These are phyloP conservation scores for Colletotrichum ledebouriae DNA, from an alignment of 2,329 filamentous ascomycete species.

Conservation along the genomic window DNA sequence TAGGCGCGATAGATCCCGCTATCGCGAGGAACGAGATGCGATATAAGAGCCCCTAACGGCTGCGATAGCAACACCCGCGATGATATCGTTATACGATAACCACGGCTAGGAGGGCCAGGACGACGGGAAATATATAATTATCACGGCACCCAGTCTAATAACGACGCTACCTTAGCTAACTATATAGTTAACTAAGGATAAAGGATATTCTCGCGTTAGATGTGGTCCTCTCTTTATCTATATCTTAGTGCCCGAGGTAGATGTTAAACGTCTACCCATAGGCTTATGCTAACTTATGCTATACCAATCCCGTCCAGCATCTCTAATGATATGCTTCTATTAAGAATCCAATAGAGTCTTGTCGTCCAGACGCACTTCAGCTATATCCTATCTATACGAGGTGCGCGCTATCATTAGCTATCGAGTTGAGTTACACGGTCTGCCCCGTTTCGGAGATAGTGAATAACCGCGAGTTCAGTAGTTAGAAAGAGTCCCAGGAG, in stretches of 20 bases:
- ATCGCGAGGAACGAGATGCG: background rate
- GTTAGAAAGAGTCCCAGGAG: constrained; percentile 1
- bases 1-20: background rate
- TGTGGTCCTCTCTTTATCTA: constrained; percentile 3
- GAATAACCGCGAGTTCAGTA: background rate
- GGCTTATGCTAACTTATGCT: background rate
- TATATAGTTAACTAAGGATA: background rate
- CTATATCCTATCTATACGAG: background rate
- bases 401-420: constrained; percentile 1
- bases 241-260: constrained; percentile 1
- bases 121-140: constrained; percentile 1
- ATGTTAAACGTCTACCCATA: background rate
- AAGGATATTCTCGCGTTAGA: background rate
- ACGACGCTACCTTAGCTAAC: background rate
- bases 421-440: constrained; percentile 1
- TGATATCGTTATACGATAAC: background rate
- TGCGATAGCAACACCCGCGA: background rate
- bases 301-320: constrained; percentile 5
- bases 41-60: background rate
- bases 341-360: background rate
- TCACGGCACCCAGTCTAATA: background rate
- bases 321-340: constrained; percentile 1
- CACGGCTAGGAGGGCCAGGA: constrained; percentile 1
- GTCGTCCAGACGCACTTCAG: background rate
- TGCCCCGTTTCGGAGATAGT: constrained; percentile 3